Evolutionary conservation across 108 stramenopile species (phyloP), one percentile per base, ranked within the genome.

Genomic region (Skeletonema potamos): DNA sequence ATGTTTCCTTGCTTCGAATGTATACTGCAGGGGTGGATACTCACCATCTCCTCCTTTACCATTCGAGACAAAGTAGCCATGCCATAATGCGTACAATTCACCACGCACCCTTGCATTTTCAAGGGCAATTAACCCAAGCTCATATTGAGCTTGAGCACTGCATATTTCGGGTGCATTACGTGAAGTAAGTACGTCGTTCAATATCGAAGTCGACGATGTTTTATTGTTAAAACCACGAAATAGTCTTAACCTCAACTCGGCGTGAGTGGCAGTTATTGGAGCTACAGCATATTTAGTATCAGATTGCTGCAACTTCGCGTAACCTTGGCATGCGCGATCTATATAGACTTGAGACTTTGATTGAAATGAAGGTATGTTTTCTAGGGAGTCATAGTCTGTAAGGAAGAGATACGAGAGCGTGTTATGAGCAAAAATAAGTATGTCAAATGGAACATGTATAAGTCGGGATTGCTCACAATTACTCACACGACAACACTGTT

Each of bases 81-180:
- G 73, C 91, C 91, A 92, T 13, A 92, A 28, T 10, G 4, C 3
- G 1, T 56, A 22, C n/a, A 92, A 74, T 51, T 77, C 77, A 11
- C 74, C 78, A 10, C 48, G 33, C 1, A 46, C 15, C 37, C 84
- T 76, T 20, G 84, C 77, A 32, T 36, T 43, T 13, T 61, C 63
- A 11, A 92, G 54, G 18, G 73, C 78, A 9, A 86, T 41, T 9
- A 80, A 24, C 26, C 86, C 88, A 18, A 84, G 39, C 46, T 81
- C 72, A 68, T 85, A 88, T 29, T 78, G 75, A 5, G 86, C 79
- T 70, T 83, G 79, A 48, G 81, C 80, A 60, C 66, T 3, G 11
- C 34, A 58, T 3, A 0, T 27, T 9, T 22, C 48, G 1, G 46
- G 46, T 48, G 46, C 46, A 48, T 48, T 20, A 7, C 6, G 3